Conservation (phyloP, 139 green algal species). For the Dunaliella primolecta region DNA sequence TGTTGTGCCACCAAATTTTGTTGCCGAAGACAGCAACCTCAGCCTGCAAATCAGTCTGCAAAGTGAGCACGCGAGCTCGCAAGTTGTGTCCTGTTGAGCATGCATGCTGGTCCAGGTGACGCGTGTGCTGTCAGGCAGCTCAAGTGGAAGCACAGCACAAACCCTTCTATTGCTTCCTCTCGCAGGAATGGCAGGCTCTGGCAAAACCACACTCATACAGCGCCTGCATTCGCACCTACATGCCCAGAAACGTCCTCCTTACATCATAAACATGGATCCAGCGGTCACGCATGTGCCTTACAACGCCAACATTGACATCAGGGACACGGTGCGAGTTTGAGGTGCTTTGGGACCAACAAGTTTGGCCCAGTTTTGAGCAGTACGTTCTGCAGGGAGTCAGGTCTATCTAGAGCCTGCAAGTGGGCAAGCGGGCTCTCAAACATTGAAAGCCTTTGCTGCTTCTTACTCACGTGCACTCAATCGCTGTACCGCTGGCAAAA, state of each 20-base stretch:
- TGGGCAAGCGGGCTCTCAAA: no score
- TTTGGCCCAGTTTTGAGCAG: neutral
- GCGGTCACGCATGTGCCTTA: slow-evolving; percentile 88
- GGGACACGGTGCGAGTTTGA: slow-evolving; percentile 79
- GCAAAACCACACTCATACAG: slow-evolving; percentile 97
- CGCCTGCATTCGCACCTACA: slow-evolving; percentile 79
- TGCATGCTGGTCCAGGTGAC: no score
- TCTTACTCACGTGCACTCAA: no score
- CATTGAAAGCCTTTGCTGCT: no score
- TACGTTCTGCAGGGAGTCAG: slow-evolving; percentile 6
- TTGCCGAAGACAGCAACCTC: neutral
- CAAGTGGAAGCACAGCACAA: no score
- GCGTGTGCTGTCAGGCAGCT: no score
- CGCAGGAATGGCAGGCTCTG: slow-evolving; percentile 94
- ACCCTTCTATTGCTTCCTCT: no score
- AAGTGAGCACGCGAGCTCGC: no score
- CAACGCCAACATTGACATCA: slow-evolving; percentile 93
- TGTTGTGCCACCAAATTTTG: neutral
- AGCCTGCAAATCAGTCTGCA: no score
- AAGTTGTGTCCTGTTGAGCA: no score
- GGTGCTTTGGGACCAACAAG: neutral
- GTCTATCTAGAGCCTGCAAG: no score
- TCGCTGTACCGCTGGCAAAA: no score
- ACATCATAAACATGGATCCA: slow-evolving; percentile 97
- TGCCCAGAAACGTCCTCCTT: slow-evolving; percentile 45